Conservation (phyloP, 352 stramenopile species). For the Pythium guiyangense region DNA sequence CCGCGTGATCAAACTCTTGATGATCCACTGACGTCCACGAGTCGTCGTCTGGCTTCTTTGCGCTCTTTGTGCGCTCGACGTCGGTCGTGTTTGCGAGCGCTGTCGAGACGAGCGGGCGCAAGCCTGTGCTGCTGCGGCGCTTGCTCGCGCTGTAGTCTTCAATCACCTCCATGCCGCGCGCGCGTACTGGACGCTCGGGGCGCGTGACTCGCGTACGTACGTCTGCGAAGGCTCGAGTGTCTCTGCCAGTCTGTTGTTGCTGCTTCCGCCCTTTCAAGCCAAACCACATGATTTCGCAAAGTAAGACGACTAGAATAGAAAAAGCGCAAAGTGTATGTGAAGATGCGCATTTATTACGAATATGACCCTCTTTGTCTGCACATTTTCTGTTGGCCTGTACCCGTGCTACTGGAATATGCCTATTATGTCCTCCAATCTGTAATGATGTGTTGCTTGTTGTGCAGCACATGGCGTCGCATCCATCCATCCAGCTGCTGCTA, state of each 20-base stretch:
- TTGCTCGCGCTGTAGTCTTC: constrained; percentile 10
- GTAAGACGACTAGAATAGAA: no score
- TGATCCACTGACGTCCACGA: constrained; percentile 82
- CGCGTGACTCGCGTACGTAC: no score
- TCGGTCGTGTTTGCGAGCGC: neutral
- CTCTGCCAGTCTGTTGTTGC: neutral
- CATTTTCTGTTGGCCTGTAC: no score
- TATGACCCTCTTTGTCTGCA: no score
- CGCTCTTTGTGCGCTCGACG: constrained; percentile 7
- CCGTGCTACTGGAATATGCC: no score
- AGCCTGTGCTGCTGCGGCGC: constrained; percentile 1
- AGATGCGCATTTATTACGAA: no score
- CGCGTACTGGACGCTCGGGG: neutral
- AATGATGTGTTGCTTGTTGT: no score
- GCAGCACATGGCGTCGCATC: no score
- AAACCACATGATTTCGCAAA: neutral
- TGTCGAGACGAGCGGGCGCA: constrained; percentile 2
- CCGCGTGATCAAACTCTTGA: constrained; percentile 73
- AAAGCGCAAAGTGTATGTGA: no score
- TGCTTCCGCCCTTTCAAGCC: neutral
- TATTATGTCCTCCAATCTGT: no score
- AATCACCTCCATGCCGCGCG: constrained; percentile 11
- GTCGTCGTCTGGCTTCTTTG: constrained; percentile 58
- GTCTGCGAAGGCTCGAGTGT: neutral
- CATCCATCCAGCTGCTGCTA: no score